A percentile compares a stretch with the other conserved stretches of the same genome.
Conservation (phyloP, 1,139 yeast species). For the Magnusiomyces sp. region DNA sequence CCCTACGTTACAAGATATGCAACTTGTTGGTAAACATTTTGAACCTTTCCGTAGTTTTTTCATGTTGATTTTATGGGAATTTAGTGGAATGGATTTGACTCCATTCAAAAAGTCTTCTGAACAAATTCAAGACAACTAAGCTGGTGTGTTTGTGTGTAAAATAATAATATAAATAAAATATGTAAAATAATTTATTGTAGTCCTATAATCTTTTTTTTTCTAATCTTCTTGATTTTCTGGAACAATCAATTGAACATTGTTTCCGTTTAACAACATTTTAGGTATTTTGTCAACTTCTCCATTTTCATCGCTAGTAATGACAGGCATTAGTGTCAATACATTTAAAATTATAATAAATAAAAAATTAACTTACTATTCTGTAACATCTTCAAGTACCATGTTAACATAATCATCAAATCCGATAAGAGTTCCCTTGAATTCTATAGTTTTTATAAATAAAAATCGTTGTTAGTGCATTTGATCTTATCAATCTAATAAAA, state of each 20-base stretch:
- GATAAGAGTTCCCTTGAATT: conserved; percentile 74
- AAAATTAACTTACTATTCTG: conserved; percentile 39
- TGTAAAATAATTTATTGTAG: background rate
- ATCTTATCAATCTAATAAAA: conserved; percentile 32
- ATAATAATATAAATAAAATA: background rate
- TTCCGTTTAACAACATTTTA: conserved; percentile 81
- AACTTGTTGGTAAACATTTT: conserved; percentile 48
- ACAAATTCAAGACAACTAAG: background rate
- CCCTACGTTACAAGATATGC: conserved; percentile 35
- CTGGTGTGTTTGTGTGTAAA: too few species aligned
- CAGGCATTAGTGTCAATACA: background rate
- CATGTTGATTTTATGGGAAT: conserved; percentile 69
- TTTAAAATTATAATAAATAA: background rate
- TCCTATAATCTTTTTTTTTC: background rate
- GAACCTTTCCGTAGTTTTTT: conserved; percentile 61
- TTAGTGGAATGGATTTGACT: conserved; percentile 48
- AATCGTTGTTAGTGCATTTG: background rate
- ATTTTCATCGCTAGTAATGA: conserved; percentile 32
- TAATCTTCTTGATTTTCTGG: conserved; percentile 17
- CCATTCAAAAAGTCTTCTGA: conserved; percentile 14
- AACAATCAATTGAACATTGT: conserved; percentile 63
- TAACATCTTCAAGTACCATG: conserved; percentile 77
- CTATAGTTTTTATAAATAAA: conserved; percentile 27
- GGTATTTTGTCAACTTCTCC: conserved; percentile 41
- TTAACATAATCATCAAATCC: conserved; percentile 97